These are phyloP conservation scores for Solanum chacoense DNA, from an alignment of 305 asterid species.

Conservation along the genomic window DNA sequence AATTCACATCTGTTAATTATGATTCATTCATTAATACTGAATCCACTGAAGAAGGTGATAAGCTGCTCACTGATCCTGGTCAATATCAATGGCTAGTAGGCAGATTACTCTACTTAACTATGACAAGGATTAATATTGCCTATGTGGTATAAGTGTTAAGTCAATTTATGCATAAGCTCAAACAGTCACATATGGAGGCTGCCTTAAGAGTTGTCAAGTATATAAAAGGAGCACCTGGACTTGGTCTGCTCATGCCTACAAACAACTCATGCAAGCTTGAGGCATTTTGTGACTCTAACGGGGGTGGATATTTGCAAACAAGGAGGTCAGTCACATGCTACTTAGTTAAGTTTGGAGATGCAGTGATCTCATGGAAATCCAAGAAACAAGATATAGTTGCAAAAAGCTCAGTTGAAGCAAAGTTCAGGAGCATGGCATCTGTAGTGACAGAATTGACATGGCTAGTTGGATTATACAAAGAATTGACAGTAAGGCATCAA, in stretches of 20 bases:
- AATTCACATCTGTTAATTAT: not conserved
- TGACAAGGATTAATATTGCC: not conserved
- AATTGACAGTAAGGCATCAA: not conserved
- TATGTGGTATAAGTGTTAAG: not conserved
- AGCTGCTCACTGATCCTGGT: not conserved
- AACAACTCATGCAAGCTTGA: too few relatives aligned
- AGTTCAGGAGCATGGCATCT: not conserved
- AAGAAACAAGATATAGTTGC: not conserved
- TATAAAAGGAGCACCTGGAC: not conserved
- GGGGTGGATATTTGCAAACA: not conserved
- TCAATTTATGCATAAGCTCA: not conserved
- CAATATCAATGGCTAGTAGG: not conserved
- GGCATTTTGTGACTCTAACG: not conserved
- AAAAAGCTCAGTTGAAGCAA: not conserved
- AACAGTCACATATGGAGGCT: not conserved
- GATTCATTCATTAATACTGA: too few relatives aligned
- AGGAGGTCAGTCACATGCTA: not conserved
- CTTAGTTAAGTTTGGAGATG: not conserved
- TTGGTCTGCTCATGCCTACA: not conserved
- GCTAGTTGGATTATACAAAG: not conserved
- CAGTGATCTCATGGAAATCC: not conserved
- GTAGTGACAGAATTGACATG: not conserved
- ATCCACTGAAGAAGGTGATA: not conserved
- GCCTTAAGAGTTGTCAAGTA: not conserved
- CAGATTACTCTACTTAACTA: not conserved